phyloP scores from a whole-genome alignment of 345 rosid genomes.

The Eucalyptus marginata region DNA sequence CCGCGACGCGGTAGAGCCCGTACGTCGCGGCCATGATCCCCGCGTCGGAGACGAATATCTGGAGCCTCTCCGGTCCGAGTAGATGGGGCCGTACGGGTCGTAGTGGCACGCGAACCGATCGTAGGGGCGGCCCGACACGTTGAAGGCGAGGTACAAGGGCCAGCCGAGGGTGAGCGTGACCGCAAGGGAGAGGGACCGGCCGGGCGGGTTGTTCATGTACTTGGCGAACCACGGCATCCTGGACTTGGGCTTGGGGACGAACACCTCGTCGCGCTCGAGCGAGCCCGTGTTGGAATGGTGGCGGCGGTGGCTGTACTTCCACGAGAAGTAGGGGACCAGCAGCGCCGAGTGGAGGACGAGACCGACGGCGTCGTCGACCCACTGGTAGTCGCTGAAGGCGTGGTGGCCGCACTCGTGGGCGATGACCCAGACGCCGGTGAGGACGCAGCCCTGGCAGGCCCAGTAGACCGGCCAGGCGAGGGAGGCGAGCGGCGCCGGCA shows the following conservation, averaged over 20 bases:
- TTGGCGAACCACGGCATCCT: slow-evolving; percentile 8
- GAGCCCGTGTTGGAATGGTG: slow-evolving; percentile 66
- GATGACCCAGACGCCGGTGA: slow-evolving; percentile 53
- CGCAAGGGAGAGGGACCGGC: slow-evolving; percentile 14
- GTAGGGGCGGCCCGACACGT: slow-evolving; percentile 30
- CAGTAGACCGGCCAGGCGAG: slow-evolving; percentile 54
- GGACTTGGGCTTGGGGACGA: slow-evolving; percentile 41
- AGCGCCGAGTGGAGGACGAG: slow-evolving; percentile 45
- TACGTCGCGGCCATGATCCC: slow-evolving; percentile 25
- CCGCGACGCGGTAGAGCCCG: slow-evolving; percentile 14
- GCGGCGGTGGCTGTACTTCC: slow-evolving; percentile 63
- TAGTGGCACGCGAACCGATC: slow-evolving; percentile 37
- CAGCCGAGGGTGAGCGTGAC: slow-evolving; percentile 32
- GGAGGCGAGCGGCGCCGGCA: slow-evolving; percentile 17
- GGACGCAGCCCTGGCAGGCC: slow-evolving; percentile 43
- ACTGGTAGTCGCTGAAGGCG: slow-evolving; percentile 49
- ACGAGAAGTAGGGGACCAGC: slow-evolving; percentile 53
- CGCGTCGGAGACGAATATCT: slow-evolving; percentile 33
- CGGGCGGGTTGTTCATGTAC: slow-evolving; percentile 34
- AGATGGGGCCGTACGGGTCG: slow-evolving; percentile 40
- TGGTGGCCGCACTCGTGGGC: slow-evolving; percentile 74
- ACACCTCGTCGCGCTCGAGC: slow-evolving; percentile 51
- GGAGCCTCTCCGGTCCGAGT: slow-evolving; percentile 35
- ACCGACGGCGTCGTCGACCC: slow-evolving; percentile 49
- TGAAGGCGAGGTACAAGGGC: slow-evolving; percentile 35